Evolutionary conservation across 2,329 filamentous ascomycete species (phyloP), one percentile per base, ranked within the genome.

Genomic region (Coniochaeta sp.): DNA sequence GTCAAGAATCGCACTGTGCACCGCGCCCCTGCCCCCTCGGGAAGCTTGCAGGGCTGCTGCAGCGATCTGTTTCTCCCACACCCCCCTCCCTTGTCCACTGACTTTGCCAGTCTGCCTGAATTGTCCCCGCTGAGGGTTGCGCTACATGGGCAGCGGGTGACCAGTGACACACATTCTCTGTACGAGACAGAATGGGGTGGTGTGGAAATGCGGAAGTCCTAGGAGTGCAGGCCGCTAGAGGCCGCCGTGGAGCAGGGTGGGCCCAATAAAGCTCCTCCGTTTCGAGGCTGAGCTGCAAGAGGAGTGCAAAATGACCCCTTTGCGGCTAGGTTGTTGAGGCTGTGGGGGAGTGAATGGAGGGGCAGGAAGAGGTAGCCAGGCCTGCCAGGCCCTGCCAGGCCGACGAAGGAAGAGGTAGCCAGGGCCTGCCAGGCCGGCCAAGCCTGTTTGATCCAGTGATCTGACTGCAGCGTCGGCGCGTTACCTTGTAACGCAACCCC

Each of bases 381-480:
- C 4, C 30, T 32, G 30, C 30, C 30, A 50, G 22, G 30, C 5
- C 30, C 30, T 32, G 30, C 30, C 4, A 32, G 30, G 22, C 47
- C 47, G 47, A 24, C 47, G 24, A 52, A 52, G 47, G 47, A 52
- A 30, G 47, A 52, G 47, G 47, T 22, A 52, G 47, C 47, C 47
- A 50, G 22, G 30, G 30, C 30, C 30, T 32, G 30, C 30, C 4
- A 32, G 30, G 22, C 47, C 47, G 47, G 47, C 47, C 7, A 52
- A 52, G 47, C 47, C n/a, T 52, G 47, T 28, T 28, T 52, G 47
- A 52, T 52, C 47, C 47, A 52, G 47, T 52, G 47, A 52, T 52
- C 47, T 28, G 24, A 28, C 47, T 30, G 47, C 47, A 52, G 47
- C 47, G 47, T 52, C 24, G 47, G 47, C 30, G 47, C 47, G 47